A percentile compares a stretch with the other conserved stretches of the same genome.
Conservation (phyloP, 148 eudicot genomes). For the Rhododendron molle region DNA sequence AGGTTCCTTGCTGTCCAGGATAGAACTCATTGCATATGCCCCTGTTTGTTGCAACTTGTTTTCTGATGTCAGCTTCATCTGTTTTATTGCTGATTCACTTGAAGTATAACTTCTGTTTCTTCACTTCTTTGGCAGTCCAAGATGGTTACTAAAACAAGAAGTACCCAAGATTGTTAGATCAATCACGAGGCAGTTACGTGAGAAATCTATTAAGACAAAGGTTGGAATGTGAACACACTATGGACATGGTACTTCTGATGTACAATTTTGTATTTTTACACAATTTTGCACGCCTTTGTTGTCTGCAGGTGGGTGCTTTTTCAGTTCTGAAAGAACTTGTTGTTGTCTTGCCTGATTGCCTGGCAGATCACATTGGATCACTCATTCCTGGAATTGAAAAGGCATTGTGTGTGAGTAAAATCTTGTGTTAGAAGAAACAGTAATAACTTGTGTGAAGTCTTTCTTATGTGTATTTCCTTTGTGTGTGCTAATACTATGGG, state of each 20-base stretch:
- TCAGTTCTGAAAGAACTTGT: conserved; percentile 95
- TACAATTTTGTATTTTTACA: background rate
- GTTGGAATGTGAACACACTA: conserved; percentile 21
- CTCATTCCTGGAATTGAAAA: conserved; percentile 93
- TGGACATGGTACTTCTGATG: background rate
- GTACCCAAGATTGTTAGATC: conserved; percentile 93
- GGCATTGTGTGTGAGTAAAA: conserved; percentile 75
- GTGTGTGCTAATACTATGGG: background rate
- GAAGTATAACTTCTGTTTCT: background rate
- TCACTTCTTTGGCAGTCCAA: conserved; percentile 55
- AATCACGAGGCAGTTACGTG: conserved; percentile 79
- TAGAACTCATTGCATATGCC: background rate
- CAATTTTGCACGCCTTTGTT: background rate
- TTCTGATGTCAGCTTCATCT: background rate
- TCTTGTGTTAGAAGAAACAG: background rate
- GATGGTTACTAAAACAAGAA: conserved; percentile 89
- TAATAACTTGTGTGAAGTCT: background rate
- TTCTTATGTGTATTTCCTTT: conserved; percentile 2
- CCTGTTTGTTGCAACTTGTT: background rate
- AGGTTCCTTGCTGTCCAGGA: background rate
- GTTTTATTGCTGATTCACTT: background rate
- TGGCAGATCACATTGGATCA: conserved; percentile 88
- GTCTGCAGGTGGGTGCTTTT: conserved; percentile 86
- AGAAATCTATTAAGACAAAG: conserved; percentile 94
- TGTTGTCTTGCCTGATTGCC: conserved; percentile 87